Base-by-base conservation (phyloP, 768 basidiomycete species). In the Amanita pallidorosea region DNA sequence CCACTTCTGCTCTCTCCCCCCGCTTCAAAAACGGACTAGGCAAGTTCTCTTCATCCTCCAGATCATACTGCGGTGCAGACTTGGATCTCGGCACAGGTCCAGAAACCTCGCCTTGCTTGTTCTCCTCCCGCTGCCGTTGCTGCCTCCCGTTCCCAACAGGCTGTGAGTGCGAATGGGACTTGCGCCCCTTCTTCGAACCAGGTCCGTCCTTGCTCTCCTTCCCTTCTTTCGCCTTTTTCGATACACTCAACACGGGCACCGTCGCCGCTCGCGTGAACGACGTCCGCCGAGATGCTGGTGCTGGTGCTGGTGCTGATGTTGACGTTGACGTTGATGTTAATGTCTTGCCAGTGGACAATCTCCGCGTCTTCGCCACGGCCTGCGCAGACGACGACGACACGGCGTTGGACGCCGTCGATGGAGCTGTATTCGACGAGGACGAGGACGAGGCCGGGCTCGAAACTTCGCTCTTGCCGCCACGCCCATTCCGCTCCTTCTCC, bases 21-120 rank as follows among this genome's bases (percentile, higher is more conserved):
- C 77, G 71, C 60, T 83, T 85, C 38, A 91, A 61, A 65, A 91
- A 91, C 5, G 88, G 89, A 60, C 85, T 88, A 0, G 88, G 89
- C 0, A 91, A 72, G 62, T 89, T 90, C 63, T 88, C 88, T 61
- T 88, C 88, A 60, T 91, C 87, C 0, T 71, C 70, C 8, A 84
- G 57, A 61, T 89, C 81, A 57, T 88, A 91, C 52, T 74, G 67
- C 3, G 79, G 70, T 3, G 74, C 55, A 6, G 62, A 57, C 20
- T 53, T 58, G n/a, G 60, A 58, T 25, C 58, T 60, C 22, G 35
- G 29, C n/a, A 40, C 49, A 1, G 65, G 58, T 20, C 62, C 51
- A 8, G 67, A 17, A 20, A 12, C 38, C 63, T 25, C 63, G 9
- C 29, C 9, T 29, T 9, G 29, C 29, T 9, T 29, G 4, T 29